Base-by-base conservation (phyloP, 2,329 filamentous ascomycete species). In the Sporothrix luriei region DNA sequence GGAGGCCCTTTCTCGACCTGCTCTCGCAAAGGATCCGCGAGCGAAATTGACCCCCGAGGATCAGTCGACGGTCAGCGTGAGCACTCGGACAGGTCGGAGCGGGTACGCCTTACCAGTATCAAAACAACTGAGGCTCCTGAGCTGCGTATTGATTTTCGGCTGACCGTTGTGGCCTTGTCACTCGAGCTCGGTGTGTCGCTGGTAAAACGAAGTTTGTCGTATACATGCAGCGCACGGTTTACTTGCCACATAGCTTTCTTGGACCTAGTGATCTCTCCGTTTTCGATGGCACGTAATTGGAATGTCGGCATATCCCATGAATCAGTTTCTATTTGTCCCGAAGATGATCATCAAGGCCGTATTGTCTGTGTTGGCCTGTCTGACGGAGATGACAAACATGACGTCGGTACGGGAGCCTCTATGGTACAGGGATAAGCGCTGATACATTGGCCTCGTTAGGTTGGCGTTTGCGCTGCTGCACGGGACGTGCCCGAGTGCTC, bases 371-470 rank as follows among this genome's bases (percentile, higher is more conserved):
- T 43, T 14, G 11, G 10, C 19, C 33, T 21, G 55, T 38, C 55
- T n/a, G n/a, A 40, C 13, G 55, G 48, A 49, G 38, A 33, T 38
- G 55, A 61, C 33, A 43, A n/a, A 43, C 16, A 43, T 61, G 55
- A 24, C 33, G 55, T 61, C 33, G 33, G n/a, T 33, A 43, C 19
- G 33, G 33, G 26, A 11, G 33, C 33, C 33, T 33, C 33, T 1
- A n/a, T n/a, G 33, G 33, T 33, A 33, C 33, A 33, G 33, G 33
- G 33, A 33, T 33, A n/a, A 19, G 19, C 21, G 48, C 48, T 21
- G 16, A 19, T 5, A n/a, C 6, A 40, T 13, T 13, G 14, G 19
- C 54, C 54, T 6, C 29, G n/a, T 2, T 38, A 24, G 29, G 54
- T 38, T 38, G 54, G 11, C 38, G 29, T n/a, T n/a, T n/a, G 16